These are phyloP conservation scores for Cyclotella distinguenda DNA, from an alignment of 108 stramenopile genomes.

Conservation along the genomic window DNA sequence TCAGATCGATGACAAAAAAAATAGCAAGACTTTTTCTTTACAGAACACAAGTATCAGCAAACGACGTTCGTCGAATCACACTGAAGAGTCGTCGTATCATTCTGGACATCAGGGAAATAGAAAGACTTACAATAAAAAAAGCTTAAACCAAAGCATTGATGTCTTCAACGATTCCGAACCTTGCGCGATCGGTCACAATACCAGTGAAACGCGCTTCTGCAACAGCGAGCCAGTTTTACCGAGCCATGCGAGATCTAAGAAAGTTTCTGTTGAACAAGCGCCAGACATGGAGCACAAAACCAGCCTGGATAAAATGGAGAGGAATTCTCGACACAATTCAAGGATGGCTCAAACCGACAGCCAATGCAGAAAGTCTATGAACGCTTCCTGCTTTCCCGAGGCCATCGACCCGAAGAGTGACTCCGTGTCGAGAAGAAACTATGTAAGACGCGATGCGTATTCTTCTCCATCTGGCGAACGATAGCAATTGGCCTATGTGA, in stretches of 20 bases:
- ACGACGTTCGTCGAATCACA: background rate
- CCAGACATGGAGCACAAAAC: background rate
- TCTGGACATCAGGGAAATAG: background rate
- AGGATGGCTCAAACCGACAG: background rate
- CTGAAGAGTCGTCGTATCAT: background rate
- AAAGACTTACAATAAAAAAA: background rate
- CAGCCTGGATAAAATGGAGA: background rate
- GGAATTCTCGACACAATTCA: background rate
- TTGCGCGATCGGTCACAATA: background rate
- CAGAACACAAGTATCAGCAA: background rate
- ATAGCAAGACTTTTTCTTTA: constrained; percentile 17
- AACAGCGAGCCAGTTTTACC: constrained; percentile 9
- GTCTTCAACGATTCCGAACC: constrained; percentile 7
- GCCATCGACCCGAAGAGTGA: too few species aligned
- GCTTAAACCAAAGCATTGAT: constrained; percentile 13
- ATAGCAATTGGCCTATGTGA: constrained; percentile 7
- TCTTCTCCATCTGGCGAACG: background rate
- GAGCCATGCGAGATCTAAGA: background rate
- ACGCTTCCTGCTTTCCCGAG: background rate
- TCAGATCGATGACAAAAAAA: background rate
- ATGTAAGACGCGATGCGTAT: constrained; percentile 8
- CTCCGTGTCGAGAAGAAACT: background rate
- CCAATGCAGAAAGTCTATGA: background rate
- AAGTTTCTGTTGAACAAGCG: background rate
- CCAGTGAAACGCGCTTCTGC: background rate